Evolutionary conservation across 2,329 filamentous ascomycete genomes (phyloP), one percentile per base, ranked within the genome.

Genomic region (Aspergillus transmontanensis): DNA sequence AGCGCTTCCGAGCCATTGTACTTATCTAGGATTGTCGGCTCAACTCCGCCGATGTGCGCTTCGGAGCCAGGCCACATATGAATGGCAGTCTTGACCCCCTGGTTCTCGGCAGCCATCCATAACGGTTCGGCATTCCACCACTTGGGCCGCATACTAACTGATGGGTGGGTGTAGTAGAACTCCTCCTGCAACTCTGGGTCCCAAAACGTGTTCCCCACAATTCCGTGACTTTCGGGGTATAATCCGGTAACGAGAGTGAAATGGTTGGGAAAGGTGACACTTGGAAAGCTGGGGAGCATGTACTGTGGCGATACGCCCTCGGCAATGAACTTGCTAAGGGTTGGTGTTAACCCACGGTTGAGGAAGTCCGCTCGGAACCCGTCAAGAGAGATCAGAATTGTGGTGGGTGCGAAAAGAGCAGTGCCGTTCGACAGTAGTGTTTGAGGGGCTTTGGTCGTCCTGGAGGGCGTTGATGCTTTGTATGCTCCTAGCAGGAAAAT

Each of bases 1-100:
- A 99, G 84, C 36, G 82, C 75, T 79, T 97, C 94, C 0, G 89
- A 86, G 10, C 87, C 89, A 69, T 97, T 94, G 80, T 87, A 99
- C 71, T 88, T 90, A 80, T 98, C 95, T 56, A 98, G 77, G 72
- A 92, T 92, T 11, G 87, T 89, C 2, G 94, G 92, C 66, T 94
- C 89, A 21, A 89, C 82, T n/a, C 85, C 83, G 14, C 87, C 84
- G 64, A 96, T 90, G 75, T 93, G 89, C 6, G 94, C 94, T 79
- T 99, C 95, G 50, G 92, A 96, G 2, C 95, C 95, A 1, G 95
- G 95, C 95, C 95, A 99, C 95, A 99, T 99, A 76, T 99, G 95
- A 30, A 99, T 88, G 0, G 93, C 95, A 34, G 89, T 88, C 61
- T 87, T 86, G 36, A 96, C 83, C 6, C 90, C 90, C 69, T 93